Evolutionary conservation across 2,329 filamentous ascomycete genomes (phyloP).

Genomic region (Colletotrichum noveboracense): DNA sequence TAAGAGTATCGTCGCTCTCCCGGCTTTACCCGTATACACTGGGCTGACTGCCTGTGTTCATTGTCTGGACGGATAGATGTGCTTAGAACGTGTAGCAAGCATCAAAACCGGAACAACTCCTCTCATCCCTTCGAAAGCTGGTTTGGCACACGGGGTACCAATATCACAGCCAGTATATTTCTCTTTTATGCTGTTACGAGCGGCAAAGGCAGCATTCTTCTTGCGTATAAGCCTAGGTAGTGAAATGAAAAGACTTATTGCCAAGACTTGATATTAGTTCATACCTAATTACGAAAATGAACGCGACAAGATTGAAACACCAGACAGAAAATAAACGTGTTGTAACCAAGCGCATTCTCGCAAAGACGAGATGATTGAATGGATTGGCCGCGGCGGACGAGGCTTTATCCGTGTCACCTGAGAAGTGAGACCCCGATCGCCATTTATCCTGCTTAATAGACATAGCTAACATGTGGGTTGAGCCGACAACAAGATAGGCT

Average conservation of each 20-base stretch:
- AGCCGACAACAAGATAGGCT: background rate
- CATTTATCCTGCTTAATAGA: background rate
- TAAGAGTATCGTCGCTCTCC: background rate
- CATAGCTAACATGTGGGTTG: background rate
- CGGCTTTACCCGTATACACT: no score
- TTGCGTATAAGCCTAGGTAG: background rate
- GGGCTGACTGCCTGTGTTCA: no score
- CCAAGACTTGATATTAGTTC: accelerated
- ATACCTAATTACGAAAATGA: background rate
- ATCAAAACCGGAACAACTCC: background rate
- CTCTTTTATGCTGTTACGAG: background rate
- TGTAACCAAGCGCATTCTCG: background rate
- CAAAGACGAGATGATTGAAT: background rate
- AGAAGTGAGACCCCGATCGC: background rate
- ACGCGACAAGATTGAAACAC: background rate
- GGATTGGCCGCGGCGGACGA: background rate
- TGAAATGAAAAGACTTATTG: background rate
- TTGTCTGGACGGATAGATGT: accelerated
- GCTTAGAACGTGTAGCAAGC: accelerated
- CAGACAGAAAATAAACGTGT: accelerated
- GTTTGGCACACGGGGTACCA: accelerated
- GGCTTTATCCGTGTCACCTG: background rate
- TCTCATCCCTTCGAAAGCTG: background rate
- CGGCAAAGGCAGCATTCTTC: background rate
- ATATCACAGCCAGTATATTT: background rate